Evolutionary conservation across 1,139 yeast genomes (phyloP).

Genomic region (Magnusiomyces clavatus): DNA sequence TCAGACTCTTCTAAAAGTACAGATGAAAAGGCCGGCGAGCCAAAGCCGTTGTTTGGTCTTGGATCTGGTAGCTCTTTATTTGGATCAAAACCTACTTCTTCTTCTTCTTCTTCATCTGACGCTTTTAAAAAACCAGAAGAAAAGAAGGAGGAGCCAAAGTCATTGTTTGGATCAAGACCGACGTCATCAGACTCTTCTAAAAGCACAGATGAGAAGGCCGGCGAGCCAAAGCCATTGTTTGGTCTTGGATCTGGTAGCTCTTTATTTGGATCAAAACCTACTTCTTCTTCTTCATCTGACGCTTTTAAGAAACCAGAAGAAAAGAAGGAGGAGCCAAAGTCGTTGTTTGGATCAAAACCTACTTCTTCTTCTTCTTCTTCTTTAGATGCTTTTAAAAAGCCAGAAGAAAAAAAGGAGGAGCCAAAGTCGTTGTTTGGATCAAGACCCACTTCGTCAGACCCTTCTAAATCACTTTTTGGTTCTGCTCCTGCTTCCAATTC

Average conservation of each 20-base stretch:
- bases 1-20: background rate
- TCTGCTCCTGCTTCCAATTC: background rate
- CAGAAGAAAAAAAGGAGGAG: too few relatives aligned
- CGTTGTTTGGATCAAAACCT: slow-evolving; percentile 15
- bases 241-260: slow-evolving; percentile 6
- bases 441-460: slow-evolving; percentile 1
- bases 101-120: slow-evolving; percentile 9
- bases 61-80: slow-evolving; percentile 7
- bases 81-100: slow-evolving; percentile 16
- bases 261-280: slow-evolving; percentile 8
- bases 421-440: slow-evolving; percentile 13
- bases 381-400: too few relatives aligned
- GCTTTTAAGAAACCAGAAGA: too few relatives aligned
- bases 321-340: too few relatives aligned
- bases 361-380: slow-evolving; percentile 11
- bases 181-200: background rate
- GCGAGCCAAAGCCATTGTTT: slow-evolving; percentile 14
- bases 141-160: slow-evolving; percentile 5
- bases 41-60: background rate
- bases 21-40: too few relatives aligned
- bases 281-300: slow-evolving; percentile 6
- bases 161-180: slow-evolving; percentile 11
- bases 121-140: too few relatives aligned
- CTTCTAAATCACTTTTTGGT: background rate
- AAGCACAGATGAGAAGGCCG: background rate